Evolutionary conservation across 2,329 filamentous ascomycete genomes (phyloP).

Genomic region (Penicillium vulpinum): DNA sequence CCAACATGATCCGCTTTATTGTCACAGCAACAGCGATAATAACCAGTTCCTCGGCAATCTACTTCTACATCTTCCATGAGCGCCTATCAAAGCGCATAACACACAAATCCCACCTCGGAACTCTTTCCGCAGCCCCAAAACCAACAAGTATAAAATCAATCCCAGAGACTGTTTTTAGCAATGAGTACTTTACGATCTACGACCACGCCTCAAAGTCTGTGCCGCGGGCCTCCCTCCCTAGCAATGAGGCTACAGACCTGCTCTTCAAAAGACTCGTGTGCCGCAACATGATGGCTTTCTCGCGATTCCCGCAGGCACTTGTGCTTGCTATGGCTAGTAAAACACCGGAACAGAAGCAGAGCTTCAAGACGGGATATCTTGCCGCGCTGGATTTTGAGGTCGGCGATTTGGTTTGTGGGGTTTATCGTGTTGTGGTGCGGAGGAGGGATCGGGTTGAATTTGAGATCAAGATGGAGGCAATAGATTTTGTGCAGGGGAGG

Average conservation of each 20-base stretch:
- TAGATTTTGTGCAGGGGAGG: constrained; percentile 23
- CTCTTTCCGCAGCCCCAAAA: constrained; percentile 11
- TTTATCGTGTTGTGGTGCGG: constrained; percentile 32
- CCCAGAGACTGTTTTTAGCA: constrained; percentile 19
- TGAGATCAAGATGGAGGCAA: constrained; percentile 23
- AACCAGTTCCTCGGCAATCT: constrained; percentile 21
- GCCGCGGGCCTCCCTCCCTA: constrained; percentile 20
- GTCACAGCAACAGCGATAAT: constrained; percentile 17
- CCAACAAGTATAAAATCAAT: constrained; percentile 25
- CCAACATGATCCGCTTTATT: constrained; percentile 16
- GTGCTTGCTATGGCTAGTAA: constrained; percentile 25
- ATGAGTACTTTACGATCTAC: constrained; percentile 23
- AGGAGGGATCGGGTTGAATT: constrained; percentile 33
- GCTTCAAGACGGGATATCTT: constrained; percentile 29
- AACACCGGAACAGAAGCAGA: constrained; percentile 16
- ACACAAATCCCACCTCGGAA: constrained; percentile 21
- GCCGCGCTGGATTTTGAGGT: constrained; percentile 27
- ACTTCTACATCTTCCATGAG: constrained; percentile 26
- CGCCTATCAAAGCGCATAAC: constrained; percentile 26
- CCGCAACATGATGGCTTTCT: constrained; percentile 36
- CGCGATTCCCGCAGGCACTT: constrained; percentile 35
- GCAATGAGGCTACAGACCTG: constrained; percentile 11
- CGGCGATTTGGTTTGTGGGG: constrained; percentile 36
- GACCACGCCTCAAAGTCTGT: constrained; percentile 26
- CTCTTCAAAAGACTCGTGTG: constrained; percentile 33